Evolutionary conservation across 495 filamentous ascomycete genomes (phyloP), one percentile per base, ranked within the genome.

Genomic region (Eremomyces bilateralis): DNA sequence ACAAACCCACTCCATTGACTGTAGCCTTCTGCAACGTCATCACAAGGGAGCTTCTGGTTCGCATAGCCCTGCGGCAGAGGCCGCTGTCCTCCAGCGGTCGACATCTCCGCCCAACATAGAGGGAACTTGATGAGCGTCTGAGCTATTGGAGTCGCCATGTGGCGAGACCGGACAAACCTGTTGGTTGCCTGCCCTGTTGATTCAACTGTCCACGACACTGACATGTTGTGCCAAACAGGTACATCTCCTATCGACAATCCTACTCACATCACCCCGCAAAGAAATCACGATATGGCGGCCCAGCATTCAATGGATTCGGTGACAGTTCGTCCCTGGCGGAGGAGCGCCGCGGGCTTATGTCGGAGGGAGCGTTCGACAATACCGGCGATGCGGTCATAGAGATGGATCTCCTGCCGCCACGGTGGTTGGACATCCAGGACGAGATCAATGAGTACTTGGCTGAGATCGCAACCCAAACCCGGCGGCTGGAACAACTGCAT

Each of bases 101-200:
- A n/a, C n/a, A n/a, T n/a, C n/a, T n/a, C n/a, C n/a, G n/a, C n/a
- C n/a, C n/a, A n/a, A n/a, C n/a, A n/a, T n/a, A n/a, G n/a, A n/a
- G n/a, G n/a, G n/a, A n/a, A n/a, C n/a, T n/a, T n/a, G n/a, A n/a
- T n/a, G n/a, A 22, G 40, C 34, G 34, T 22, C 8, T 35, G 11
- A 11, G 15, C 13, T 13, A 8, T 13, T 27, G 24, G 8, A 8
- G 34, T 4, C 68, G 71, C 63, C 48, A 85, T 91, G 78, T 93
- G 80, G 79, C 81, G 88, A 61, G 88, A 97, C 67, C 72, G 88
- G 59, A 97, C 90, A 33, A 97, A 95, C 53, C 76, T 97, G 85
- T 93, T 67, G 40, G 66, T 48, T 10, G 16, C 32, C 36, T 31
- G 40, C 29, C 12, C 20, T 37, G n/a, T 21, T 15, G 37, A 29